These are phyloP conservation scores for Hypoxylon trugodes DNA, from an alignment of 495 filamentous ascomycete species.

Conservation along the genomic window DNA sequence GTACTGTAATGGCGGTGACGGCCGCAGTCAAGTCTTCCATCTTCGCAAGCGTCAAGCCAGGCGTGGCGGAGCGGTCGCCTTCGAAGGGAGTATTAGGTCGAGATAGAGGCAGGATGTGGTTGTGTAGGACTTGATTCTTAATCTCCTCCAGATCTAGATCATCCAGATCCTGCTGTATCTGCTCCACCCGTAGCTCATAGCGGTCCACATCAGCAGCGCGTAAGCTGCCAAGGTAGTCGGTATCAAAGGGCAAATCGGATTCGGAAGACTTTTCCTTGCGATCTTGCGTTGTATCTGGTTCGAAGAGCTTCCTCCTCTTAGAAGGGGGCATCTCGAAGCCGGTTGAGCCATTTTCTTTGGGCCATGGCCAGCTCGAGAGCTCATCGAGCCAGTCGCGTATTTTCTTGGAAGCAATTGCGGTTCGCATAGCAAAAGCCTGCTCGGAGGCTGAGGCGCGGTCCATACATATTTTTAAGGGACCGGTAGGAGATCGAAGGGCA, in stretches of 20 bases:
- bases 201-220: slow-evolving; percentile 64
- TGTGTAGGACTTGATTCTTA: slow-evolving; percentile 85
- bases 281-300: slow-evolving; percentile 13
- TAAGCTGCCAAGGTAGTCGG: slow-evolving; percentile 73
- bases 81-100: slow-evolving; percentile 60
- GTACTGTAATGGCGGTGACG: slow-evolving; percentile 86
- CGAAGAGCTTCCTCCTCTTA: slow-evolving; percentile 49
- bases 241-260: slow-evolving; percentile 36
- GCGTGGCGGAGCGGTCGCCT: slow-evolving; percentile 46
- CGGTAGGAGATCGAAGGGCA: slow-evolving; percentile 59
- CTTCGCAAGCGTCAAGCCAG: slow-evolving; percentile 58
- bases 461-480: slow-evolving; percentile 67
- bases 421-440: slow-evolving; percentile 75
- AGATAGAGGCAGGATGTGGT: slow-evolving; percentile 69
- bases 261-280: slow-evolving; percentile 12
- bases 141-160: slow-evolving; percentile 86
- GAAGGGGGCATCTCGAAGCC: slow-evolving; percentile 64
- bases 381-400: slow-evolving; percentile 81
- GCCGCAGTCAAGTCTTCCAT: slow-evolving; percentile 89
- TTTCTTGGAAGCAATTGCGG: slow-evolving; percentile 76
- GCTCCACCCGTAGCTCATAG: slow-evolving; percentile 79
- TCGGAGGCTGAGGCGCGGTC: slow-evolving; percentile 71
- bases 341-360: slow-evolving; percentile 57
- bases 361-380: slow-evolving; percentile 80
- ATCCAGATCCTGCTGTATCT: slow-evolving; percentile 80